Conservation (phyloP, 495 filamentous ascomycete genomes). For the Talaromyces wortmannii region DNA sequence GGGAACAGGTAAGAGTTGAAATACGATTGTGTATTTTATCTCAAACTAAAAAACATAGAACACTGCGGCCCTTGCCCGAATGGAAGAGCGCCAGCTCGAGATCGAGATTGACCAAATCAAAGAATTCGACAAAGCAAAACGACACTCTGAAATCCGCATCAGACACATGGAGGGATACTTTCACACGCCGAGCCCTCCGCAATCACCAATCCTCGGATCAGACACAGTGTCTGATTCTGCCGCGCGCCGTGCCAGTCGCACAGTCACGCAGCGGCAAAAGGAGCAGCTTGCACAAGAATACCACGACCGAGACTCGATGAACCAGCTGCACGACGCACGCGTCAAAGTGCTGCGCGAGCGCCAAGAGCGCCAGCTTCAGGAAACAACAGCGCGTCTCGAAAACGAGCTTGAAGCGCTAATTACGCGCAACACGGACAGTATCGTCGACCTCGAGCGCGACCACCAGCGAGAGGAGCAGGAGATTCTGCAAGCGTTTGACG, state of each 20-base stretch:
- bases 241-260: slow-evolving; percentile 12
- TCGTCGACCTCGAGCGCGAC: slow-evolving; percentile 48
- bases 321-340: slow-evolving; percentile 59
- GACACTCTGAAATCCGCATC: slow-evolving; percentile 60
- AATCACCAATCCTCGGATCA: slow-evolving; percentile 13
- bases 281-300: slow-evolving; percentile 67
- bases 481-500: slow-evolving; percentile 37
- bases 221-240: slow-evolving; percentile 16
- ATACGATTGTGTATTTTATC: slow-evolving; percentile 27
- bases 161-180: slow-evolving; percentile 78
- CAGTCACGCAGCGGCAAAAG: slow-evolving; percentile 29
- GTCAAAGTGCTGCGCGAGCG: slow-evolving; percentile 78
- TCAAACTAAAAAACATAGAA: slow-evolving; percentile 28
- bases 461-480: slow-evolving; percentile 45
- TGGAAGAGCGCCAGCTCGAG: slow-evolving; percentile 70
- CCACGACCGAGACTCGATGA: slow-evolving; percentile 60
- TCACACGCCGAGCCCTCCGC: slow-evolving; percentile 44
- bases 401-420: slow-evolving; percentile 50
- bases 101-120: slow-evolving; percentile 59
- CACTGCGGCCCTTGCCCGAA: slow-evolving; percentile 41
- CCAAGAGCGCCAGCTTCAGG: slow-evolving; percentile 63
- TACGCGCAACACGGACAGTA: slow-evolving; percentile 41
- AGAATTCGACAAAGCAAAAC: slow-evolving; percentile 48
- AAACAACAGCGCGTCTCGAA: slow-evolving; percentile 57
- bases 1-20: slow-evolving; percentile 43